Evolutionary conservation across 345 rosid species (phyloP).

Genomic region (Corchorus capsularis): DNA sequence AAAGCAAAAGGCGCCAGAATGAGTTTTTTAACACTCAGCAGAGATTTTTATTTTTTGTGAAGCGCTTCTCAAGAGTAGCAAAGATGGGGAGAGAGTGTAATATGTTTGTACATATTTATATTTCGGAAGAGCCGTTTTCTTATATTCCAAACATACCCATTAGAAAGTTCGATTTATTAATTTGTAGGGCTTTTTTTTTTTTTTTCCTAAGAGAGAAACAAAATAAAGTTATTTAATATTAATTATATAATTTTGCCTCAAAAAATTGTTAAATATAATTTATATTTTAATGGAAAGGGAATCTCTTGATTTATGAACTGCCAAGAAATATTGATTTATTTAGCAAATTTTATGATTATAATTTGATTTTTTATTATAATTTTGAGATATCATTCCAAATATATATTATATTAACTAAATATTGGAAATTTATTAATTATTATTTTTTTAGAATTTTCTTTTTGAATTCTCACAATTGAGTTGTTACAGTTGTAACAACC

Average conservation of each 20-base stretch:
- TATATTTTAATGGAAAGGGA: conserved; percentile 4
- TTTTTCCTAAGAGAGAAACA: not conserved
- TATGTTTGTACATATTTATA: not conserved
- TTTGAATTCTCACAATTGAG: not conserved
- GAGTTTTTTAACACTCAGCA: too few relatives aligned
- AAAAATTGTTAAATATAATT: not conserved
- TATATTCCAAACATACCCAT: not conserved
- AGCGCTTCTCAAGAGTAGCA: too few relatives aligned
- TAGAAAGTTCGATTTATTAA: not conserved
- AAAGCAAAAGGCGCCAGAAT: too few relatives aligned
- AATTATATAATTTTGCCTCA: too few relatives aligned
- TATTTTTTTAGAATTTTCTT: not conserved
- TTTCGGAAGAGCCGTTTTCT: conserved; percentile 5
- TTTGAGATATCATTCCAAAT: conserved; percentile 20
- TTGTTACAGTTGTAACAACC: not conserved
- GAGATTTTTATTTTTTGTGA: not conserved
- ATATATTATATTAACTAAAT: not conserved
- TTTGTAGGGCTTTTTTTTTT: not conserved
- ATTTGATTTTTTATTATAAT: not conserved
- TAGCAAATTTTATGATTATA: not conserved
- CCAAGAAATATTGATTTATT: not conserved
- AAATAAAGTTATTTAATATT: not conserved
- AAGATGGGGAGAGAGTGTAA: not conserved
- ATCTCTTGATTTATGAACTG: conserved; percentile 10
- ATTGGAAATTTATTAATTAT: conserved; percentile 1